Conservation (phyloP, 2,329 filamentous ascomycete genomes). For the Thermoascus crustaceus region DNA sequence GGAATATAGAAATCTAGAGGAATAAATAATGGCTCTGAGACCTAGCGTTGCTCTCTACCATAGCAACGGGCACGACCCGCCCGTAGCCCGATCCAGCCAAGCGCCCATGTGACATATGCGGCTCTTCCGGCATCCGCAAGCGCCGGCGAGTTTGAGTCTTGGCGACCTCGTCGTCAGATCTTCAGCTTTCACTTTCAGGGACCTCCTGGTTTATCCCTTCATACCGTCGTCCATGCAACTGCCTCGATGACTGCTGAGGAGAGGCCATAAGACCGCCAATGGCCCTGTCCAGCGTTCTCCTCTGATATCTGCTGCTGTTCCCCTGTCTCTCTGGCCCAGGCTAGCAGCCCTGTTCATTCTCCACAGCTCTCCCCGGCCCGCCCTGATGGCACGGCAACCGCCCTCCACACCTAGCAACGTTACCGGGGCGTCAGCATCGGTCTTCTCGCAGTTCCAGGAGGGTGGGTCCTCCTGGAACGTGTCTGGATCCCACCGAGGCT, state of each 20-base stretch:
- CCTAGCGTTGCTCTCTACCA: slow-evolving; percentile 25
- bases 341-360: not conserved
- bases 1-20: slow-evolving; percentile 16
- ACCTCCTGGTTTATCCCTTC: not conserved
- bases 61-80: slow-evolving; percentile 27
- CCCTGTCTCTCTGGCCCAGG: not conserved
- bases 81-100: slow-evolving; percentile 33
- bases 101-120: slow-evolving; percentile 37
- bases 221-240: not conserved
- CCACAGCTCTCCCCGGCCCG: slow-evolving; percentile 1
- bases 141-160: too few relatives aligned
- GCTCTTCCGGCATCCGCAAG: slow-evolving; percentile 10
- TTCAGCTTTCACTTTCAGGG: slow-evolving; percentile 9
- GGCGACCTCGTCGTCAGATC: too few relatives aligned
- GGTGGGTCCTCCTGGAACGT: slow-evolving; percentile 20
- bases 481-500: slow-evolving; percentile 19
- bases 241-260: not conserved
- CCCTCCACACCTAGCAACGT: slow-evolving; percentile 16
- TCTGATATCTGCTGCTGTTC: not conserved
- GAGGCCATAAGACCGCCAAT: too few relatives aligned
- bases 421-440: slow-evolving; percentile 12
- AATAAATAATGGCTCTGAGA: slow-evolving; percentile 30
- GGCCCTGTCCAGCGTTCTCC: too few relatives aligned
- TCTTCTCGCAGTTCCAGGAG: slow-evolving; percentile 20
- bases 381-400: slow-evolving; percentile 24